Evolutionary conservation across 805 yeast species (phyloP), one percentile per base, ranked within the genome.

Genomic region (Pichia cephalocereana): DNA sequence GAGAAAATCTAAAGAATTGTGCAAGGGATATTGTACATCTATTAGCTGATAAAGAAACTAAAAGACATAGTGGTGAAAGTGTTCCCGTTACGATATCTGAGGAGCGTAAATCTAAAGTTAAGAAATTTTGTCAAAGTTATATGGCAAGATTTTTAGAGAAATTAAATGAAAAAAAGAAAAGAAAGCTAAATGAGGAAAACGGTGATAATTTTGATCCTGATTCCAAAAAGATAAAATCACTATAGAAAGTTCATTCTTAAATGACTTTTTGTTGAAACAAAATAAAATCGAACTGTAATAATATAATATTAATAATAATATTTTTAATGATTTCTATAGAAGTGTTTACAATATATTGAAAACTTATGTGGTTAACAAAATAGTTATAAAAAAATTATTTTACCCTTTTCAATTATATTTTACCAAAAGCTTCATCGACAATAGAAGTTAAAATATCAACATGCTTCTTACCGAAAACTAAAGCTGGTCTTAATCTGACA

Each of bases 21-120:
- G 86, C 96, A 3, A 76, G 79, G 51, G 96, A 89, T 44, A 79
- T 91, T 49, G 88, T 83, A 6, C 76, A 80, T 53, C 66, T 70
- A 0, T 68, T 93, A 41, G 77, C 81, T 0, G 72, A 74, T 6
- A 93, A 91, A 62, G 97, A 88, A 62, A 44, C 75, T 48, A 75
- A 73, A 50, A 68, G 76, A 46, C 73, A 67, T 46, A 66, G 69
- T 12, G 57, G 48, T 6, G 57, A 62, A 10, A 38, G 56, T 1
- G 80, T 82, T 4, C 83, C 88, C 1, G 55, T 57, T 14, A 82
- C 80, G 49, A 70, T 86, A 39, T 76, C 76, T 23, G 71, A 71
- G n/a, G 83, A 79, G 23, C 86, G 86, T 64, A 69, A 77, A 54
- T 71, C 74, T 55, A 89, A 90, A 61, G 72, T 89, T 28, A 83